A percentile compares a stretch with the other conserved stretches of the same genome.
Conservation (phyloP, 2,329 filamentous ascomycete species). For the Hymenoscyphus fructigenus region DNA sequence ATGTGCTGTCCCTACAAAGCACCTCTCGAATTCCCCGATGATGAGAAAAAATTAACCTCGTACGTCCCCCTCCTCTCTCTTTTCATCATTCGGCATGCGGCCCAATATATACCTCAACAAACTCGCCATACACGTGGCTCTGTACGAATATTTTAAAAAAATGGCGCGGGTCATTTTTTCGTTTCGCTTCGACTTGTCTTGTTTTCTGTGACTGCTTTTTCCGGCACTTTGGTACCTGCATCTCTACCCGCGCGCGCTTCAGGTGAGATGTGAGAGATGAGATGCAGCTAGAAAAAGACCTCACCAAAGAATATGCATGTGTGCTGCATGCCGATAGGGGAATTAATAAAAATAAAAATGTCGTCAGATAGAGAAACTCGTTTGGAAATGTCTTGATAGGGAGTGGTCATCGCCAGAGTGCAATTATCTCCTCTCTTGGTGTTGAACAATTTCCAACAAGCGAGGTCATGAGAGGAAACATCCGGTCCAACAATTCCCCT, state of each 20-base stretch:
- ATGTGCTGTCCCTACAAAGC: neutral
- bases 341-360: neutral
- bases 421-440: no score
- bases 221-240: neutral
- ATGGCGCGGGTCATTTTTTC: neutral
- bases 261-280: neutral
- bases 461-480: neutral
- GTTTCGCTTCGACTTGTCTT: slow-evolving; percentile 2
- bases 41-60: no score
- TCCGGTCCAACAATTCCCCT: neutral
- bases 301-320: neutral
- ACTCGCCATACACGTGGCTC: neutral
- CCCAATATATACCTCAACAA: neutral
- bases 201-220: neutral
- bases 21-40: neutral
- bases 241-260: neutral
- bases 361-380: neutral
- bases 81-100: no score
- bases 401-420: neutral
- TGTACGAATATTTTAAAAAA: no score
- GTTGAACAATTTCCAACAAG: neutral
- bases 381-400: neutral
- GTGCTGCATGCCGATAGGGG: neutral
- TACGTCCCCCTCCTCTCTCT: no score
- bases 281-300: slow-evolving; percentile 1